Base-by-base conservation (phyloP, 768 basidiomycete genomes). In the Lactifluus echinatus region DNA sequence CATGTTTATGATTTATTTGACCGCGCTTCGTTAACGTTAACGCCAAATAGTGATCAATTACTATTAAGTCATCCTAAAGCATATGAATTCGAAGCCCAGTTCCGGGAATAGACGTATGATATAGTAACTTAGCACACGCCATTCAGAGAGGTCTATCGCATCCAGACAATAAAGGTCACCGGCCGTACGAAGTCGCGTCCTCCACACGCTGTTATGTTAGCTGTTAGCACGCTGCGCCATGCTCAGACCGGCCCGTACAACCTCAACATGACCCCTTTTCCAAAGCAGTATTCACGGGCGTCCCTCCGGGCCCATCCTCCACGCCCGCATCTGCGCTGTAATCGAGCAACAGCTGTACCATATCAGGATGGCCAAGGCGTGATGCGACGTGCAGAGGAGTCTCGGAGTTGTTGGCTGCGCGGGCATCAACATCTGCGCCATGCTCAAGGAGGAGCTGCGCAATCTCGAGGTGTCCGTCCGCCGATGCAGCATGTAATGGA, bases 401-500 rank as follows among this genome's bases (percentile, higher is more conserved):
- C 39, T 55, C 54, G 1, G 10, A 29, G 29, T 49, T 55, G 29
- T 49, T 55, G 29, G 39, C 31, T 17, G 47, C 47, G 10, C 54
- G 37, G 23, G 47, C 36, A 42, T 55, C 14, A 8, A 19, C 39
- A 8, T 55, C 39, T 6, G 54, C 54, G n/a, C 21, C 8, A n/a
- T 42, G 37, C 15, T 55, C 29, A 1, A 55, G 39, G 28, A 55
- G 47, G 2, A 55, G 21, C 6, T 29, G 46, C 5, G 31, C 39
- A 7, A 55, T 49, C 11, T 49, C 54, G 17, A 42, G 17, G 23
- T 42, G 39, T 12, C 54, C 54, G 1, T 23, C 47, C 19, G 54
- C 54, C 0, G 46, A 49, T 7, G 54, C 54, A 19, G 54, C 54
- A 26, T 55, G 54, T 29, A 55, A 42, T 3, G 54, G 54, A 33